Percentiles rank a stretch among this genome's conserved stretches.
phyloP scores from a whole-genome alignment of 208 protist genomes.

The Wallacemonas sp. region DNA sequence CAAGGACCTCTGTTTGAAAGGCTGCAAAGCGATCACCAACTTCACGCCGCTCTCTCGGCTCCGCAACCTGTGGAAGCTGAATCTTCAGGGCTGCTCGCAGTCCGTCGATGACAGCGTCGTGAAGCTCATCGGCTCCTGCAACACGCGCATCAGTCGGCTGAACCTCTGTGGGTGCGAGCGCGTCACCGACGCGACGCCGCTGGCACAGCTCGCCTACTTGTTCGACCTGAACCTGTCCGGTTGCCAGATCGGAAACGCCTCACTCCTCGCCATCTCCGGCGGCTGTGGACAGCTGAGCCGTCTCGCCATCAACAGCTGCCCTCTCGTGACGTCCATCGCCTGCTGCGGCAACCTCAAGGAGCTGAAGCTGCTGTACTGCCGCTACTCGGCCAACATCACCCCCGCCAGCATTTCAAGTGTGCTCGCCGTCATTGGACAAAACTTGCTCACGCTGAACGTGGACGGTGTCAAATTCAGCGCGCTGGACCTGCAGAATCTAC shows the following conservation, averaged over 20 bases:
- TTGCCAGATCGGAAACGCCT: slow-evolving; percentile 41
- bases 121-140: slow-evolving; percentile 49
- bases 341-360: slow-evolving; percentile 41
- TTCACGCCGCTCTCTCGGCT: slow-evolving; percentile 44
- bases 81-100: slow-evolving; percentile 62
- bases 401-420: slow-evolving; percentile 37
- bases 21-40: slow-evolving; percentile 60
- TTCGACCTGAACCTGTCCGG: slow-evolving; percentile 73
- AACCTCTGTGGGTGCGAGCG: slow-evolving; percentile 70
- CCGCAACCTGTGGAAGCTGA: slow-evolving; percentile 64
- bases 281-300: slow-evolving; percentile 62
- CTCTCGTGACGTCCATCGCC: slow-evolving; percentile 40
- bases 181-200: slow-evolving; percentile 46
- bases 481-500: slow-evolving; percentile 31
- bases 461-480: slow-evolving; percentile 53
- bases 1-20: slow-evolving; percentile 53
- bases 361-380: slow-evolving; percentile 76
- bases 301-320: slow-evolving; percentile 76
- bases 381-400: slow-evolving; percentile 66
- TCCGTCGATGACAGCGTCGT: slow-evolving; percentile 52
- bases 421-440: slow-evolving; percentile 40
- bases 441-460: slow-evolving; percentile 69
- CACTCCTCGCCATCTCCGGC: slow-evolving; percentile 43
- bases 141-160: slow-evolving; percentile 62
- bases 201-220: slow-evolving; percentile 49